Base-by-base conservation (phyloP, 2,329 filamentous ascomycete genomes). In the Paraphoma sp. region DNA sequence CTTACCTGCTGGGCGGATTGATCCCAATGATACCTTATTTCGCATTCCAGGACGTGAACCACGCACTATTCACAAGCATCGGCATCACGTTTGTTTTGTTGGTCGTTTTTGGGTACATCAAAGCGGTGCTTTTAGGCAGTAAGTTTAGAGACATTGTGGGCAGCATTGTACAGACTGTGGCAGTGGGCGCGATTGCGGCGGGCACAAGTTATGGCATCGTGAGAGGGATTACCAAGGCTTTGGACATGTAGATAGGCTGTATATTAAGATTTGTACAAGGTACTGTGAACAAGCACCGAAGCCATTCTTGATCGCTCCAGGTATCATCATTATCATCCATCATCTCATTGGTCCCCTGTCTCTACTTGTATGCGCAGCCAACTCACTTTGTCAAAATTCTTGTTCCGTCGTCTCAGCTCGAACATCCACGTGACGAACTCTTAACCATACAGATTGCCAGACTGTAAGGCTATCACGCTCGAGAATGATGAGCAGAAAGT, bases 1-100 rank as follows among this genome's bases (percentile, higher is more conserved):
- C 74, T 17, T 79, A 78, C 63, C 73, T 79, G 45, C 49, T 79
- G 23, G 76, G 76, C 51, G 77, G 77, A 3, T 51, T 79, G 7
- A 57, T 79, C 10, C 83, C 83, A 6, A 77, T 85, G 62, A 73
- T 84, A 0, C 83, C 83, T 0, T 85, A 85, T 66, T 84, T 86
- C 59, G 68, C 70, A 17, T 71, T 78, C 56, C 60, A 72, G 40
- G 59, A 78, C 41, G 75, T 80, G 28, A 69, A 72, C 5, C 63
- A 75, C 36, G 81, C 79, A 1, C 71, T 83, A 43, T 79, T 78
- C 57, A 79, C 78, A 65, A 83, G 80, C n/a, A 82, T 84, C 50
- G 80, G 77, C n/a, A 79, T 83, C 14, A 84, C 83, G 62, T 76
- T 74, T 1, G 60, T 84, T 17, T 78, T 82, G 1, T 68, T 85